A percentile compares a stretch with the other conserved stretches of the same genome.
Conservation (phyloP, 257 asterid species). For the Eustoma russellianum region DNA sequence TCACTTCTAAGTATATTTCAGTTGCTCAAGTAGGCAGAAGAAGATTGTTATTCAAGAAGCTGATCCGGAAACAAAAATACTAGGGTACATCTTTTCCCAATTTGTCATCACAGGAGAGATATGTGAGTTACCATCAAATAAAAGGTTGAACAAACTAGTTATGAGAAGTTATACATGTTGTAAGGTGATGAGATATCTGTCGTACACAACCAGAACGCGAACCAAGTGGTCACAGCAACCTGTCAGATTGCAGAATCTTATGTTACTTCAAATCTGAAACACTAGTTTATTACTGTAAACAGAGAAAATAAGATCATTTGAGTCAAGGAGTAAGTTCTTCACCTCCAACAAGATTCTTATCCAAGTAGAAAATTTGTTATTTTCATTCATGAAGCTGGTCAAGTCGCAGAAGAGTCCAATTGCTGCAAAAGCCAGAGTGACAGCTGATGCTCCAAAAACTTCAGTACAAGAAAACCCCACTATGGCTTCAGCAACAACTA, state of each 20-base stretch:
- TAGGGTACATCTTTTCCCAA: too few species aligned
- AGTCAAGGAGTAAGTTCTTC: slow-evolving; percentile 14
- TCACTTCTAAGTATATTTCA: too few species aligned
- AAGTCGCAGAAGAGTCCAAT: slow-evolving; percentile 65
- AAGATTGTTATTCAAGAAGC: too few species aligned
- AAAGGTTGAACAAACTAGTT: slow-evolving; percentile 58
- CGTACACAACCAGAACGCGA: slow-evolving; percentile 66
- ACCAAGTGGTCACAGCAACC: slow-evolving; percentile 64
- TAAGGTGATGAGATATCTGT: slow-evolving; percentile 51
- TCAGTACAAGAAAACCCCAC: slow-evolving; percentile 65
- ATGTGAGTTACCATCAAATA: slow-evolving; percentile 58
- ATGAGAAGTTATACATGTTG: slow-evolving; percentile 49
- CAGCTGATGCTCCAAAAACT: slow-evolving; percentile 64
- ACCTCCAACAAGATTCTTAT: slow-evolving; percentile 62
- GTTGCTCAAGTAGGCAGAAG: too few species aligned
- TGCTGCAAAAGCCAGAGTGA: slow-evolving; percentile 57
- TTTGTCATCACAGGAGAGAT: too few species aligned
- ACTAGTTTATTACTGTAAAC: slow-evolving; percentile 3
- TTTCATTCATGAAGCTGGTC: slow-evolving; percentile 30
- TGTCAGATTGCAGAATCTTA: slow-evolving; percentile 28
- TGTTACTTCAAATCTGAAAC: slow-evolving; percentile 10
- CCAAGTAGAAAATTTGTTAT: slow-evolving; percentile 45
- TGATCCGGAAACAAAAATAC: too few species aligned
- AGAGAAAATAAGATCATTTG: slow-evolving; percentile 1
- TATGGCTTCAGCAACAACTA: slow-evolving; percentile 59